Evolutionary conservation across 768 basidiomycete species (phyloP), one percentile per base, ranked within the genome.

Genomic region (Mycena belliarum): DNA sequence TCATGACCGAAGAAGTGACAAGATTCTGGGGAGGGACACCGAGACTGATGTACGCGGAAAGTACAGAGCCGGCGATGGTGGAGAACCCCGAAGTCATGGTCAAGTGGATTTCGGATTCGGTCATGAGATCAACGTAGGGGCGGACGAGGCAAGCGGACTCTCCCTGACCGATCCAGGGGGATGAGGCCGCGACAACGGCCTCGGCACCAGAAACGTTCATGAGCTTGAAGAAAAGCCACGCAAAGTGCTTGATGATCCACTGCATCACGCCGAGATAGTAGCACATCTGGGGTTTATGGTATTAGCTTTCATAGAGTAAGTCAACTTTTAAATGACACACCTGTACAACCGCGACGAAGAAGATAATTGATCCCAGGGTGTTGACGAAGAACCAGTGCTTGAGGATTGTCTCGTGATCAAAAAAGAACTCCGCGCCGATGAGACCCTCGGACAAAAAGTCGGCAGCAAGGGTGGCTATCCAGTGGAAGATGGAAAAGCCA

Each of bases 171-270:
- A 96, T 85, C 82, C 90, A 96, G n/a, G 94, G 94, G 0, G 93
- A 94, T 16, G 93, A 87, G 47, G 94, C 86, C 26, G 94, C 93
- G 41, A 96, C 92, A 55, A 96, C 89, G 33, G 94, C 93, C 69
- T 96, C 94, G 4, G 93, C 94, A 57, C 95, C 94, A n/a, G 94
- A 95, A 32, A 96, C 83, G 61, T 90, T 87, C 85, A 96, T 82
- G 50, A 91, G 73, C 72, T 93, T 94, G 78, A 91, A 93, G 82
- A 96, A 95, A 75, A 95, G 82, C 91, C 91, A 93, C 4, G 93
- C 94, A 67, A 96, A 94, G 70, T 91, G 78, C 66, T 82, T 83
- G 72, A 96, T 85, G 66, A 96, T 72, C 93, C 94, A 96, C 76
- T 95, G 92, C 92, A 96, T 95, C 29, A 91, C 88, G 48, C 93